Percentiles rank a stretch among this genome's conserved stretches.
These are phyloP conservation scores for Pseudogymnoascus sp. DNA, from an alignment of 2,329 filamentous ascomycete genomes.

Conservation along the genomic window DNA sequence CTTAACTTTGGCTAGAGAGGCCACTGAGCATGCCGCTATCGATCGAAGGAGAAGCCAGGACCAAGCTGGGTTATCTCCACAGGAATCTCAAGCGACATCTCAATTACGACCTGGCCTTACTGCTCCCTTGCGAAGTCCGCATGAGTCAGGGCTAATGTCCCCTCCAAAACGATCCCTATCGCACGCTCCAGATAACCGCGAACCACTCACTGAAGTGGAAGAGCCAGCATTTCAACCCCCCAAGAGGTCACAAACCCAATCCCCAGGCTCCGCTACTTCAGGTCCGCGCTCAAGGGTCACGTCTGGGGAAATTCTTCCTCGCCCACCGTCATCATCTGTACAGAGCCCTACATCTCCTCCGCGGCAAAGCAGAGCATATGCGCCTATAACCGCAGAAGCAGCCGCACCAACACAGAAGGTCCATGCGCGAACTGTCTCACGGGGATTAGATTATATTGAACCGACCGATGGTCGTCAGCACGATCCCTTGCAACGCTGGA, in stretches of 20 bases:
- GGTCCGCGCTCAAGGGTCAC: constrained; percentile 36
- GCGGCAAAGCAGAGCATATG: constrained; percentile 9
- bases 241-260: constrained; percentile 53
- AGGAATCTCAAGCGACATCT: constrained; percentile 41
- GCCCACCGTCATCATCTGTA: constrained; percentile 43
- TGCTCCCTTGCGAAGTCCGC: constrained; percentile 20
- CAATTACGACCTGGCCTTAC: constrained; percentile 25
- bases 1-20: constrained; percentile 13
- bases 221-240: constrained; percentile 29
- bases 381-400: constrained; percentile 10
- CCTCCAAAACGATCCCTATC: constrained; percentile 46
- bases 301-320: not conserved
- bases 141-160: constrained; percentile 39
- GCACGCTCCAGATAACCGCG: constrained; percentile 24
- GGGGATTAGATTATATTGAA: constrained; percentile 48
- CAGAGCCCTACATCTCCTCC: constrained; percentile 22
- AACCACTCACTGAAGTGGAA: constrained; percentile 21
- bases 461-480: constrained; percentile 58
- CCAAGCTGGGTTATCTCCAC: constrained; percentile 18
- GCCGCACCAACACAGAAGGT: constrained; percentile 16
- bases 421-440: constrained; percentile 44
- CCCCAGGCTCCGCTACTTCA: constrained; percentile 42
- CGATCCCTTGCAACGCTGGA: constrained; percentile 83
- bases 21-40: constrained; percentile 18
- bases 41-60: constrained; percentile 3